These are phyloP conservation scores for Thymus quinquecostatus DNA, from an alignment of 257 asterid species.

Conservation along the genomic window DNA sequence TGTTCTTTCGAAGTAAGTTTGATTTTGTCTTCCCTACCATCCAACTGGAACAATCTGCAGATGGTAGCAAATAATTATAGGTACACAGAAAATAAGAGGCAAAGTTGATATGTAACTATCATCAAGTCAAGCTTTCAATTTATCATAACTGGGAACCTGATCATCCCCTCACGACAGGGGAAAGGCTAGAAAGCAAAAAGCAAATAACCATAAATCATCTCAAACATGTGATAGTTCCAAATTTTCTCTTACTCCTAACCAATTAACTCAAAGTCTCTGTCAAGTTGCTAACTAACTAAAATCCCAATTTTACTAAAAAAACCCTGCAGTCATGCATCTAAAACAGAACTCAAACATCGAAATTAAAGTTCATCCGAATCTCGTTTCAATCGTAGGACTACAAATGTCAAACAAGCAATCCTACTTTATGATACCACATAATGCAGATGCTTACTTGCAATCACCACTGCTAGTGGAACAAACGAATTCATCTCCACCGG, in stretches of 20 bases:
- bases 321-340: conserved; percentile 1
- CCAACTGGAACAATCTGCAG: conserved; percentile 75
- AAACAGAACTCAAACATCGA: background rate
- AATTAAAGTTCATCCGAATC: background rate
- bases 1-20: conserved; percentile 61
- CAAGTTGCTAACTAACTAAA: background rate
- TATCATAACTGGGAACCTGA: background rate
- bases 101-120: background rate
- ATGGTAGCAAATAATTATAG: conserved; percentile 6
- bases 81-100: conserved; percentile 5
- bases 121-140: background rate
- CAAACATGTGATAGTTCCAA: background rate
- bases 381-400: background rate
- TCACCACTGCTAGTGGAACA: conserved; percentile 88
- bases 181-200: background rate
- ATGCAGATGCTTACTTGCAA: conserved; percentile 71
- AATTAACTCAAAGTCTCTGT: conserved; percentile 2
- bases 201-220: background rate
- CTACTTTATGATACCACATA: background rate
- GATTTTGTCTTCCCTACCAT: conserved; percentile 56
- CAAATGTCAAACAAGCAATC: background rate
- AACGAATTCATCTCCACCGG: conserved; percentile 78
- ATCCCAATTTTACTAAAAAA: background rate
- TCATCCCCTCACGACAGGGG: background rate
- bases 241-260: background rate